phyloP scores from a whole-genome alignment of 2,329 filamentous ascomycete genomes.

The Neoarthrinium moseri region DNA sequence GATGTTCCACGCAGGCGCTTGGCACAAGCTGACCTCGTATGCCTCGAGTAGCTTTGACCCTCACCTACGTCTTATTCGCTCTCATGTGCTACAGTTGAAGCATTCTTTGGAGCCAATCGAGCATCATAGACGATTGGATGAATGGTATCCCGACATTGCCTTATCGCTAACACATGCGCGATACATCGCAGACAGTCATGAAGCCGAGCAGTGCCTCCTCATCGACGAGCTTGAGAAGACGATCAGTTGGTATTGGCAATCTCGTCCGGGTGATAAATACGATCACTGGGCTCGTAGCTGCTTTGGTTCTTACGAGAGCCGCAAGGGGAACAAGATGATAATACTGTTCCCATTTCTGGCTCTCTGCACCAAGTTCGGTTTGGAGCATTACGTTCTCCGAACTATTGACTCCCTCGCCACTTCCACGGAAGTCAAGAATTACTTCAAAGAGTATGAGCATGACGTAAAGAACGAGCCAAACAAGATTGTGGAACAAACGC shows the following conservation, averaged over 20 bases:
- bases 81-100: conserved; percentile 32
- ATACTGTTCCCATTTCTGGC: conserved; percentile 29
- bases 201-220: conserved; percentile 13
- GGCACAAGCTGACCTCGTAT: conserved; percentile 12
- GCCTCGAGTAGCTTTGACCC: conserved; percentile 22
- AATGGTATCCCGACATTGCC: conserved; percentile 36
- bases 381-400: conserved; percentile 24
- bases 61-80: conserved; percentile 30
- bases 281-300: conserved; percentile 33
- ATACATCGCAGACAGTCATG: conserved; percentile 19
- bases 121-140: conserved; percentile 34
- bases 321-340: conserved; percentile 24
- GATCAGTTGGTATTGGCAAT: conserved; percentile 29
- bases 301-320: conserved; percentile 29
- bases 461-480: background rate
- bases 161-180: conserved; percentile 36
- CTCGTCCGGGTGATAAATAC: conserved; percentile 15
- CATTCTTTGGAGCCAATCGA: conserved; percentile 30
- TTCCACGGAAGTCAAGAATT: background rate
- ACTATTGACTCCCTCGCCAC: conserved; percentile 15
- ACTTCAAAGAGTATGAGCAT: background rate
- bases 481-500: conserved; percentile 17
- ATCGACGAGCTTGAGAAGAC: conserved; percentile 27
- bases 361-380: conserved; percentile 31
- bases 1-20: conserved; percentile 20